Evolutionary conservation across 352 stramenopile genomes (phyloP), one percentile per base, ranked within the genome.

Genomic region (Phytophthora quininea): DNA sequence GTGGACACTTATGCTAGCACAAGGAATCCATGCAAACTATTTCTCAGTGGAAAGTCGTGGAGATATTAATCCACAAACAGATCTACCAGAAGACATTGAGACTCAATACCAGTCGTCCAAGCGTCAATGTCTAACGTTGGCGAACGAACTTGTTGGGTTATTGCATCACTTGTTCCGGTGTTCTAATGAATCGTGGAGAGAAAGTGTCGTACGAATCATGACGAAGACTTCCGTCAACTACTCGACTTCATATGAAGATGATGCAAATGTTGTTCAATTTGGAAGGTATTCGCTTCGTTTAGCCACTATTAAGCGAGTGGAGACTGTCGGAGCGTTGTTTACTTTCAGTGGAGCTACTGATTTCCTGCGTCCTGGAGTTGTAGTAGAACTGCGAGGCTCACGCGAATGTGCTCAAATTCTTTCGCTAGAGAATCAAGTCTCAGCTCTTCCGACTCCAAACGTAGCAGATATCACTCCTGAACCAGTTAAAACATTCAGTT

Each of bases 291-390:
- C 48, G 3, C 59, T 86, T 37, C 37, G 54, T 4, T 4, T 61
- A 1, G 43, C 62, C 0, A 49, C 33, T 30, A n/a, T 84, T 0
- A 68, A 49, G 14, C 42, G 43, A 11, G 38, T 79, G 3, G 79
- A 88, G 40, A 35, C 54, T 4, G n/a, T 71, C 4, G 79, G 71
- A 1, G 76, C 63, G 29, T 50, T 84, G 0, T 77, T 81, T 43
- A 56, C 73, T 30, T 53, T 88, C 14, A 54, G 64, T 9, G 79
- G 74, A 31, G 45, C 48, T n/a, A n/a, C 74, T 4, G 76, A 88
- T 3, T 84, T 81, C 15, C 42, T 82, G 4, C 74, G 79, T 15
- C 64, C 69, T 8, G 76, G 79, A 5, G 48, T 71, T 0, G 66
- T 47, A 12, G 71, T 77, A 9, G 58, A 82, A 50, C 60, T 88